Evolutionary conservation across 148 eudicot species (phyloP).

Genomic region (Chenopodium album): DNA sequence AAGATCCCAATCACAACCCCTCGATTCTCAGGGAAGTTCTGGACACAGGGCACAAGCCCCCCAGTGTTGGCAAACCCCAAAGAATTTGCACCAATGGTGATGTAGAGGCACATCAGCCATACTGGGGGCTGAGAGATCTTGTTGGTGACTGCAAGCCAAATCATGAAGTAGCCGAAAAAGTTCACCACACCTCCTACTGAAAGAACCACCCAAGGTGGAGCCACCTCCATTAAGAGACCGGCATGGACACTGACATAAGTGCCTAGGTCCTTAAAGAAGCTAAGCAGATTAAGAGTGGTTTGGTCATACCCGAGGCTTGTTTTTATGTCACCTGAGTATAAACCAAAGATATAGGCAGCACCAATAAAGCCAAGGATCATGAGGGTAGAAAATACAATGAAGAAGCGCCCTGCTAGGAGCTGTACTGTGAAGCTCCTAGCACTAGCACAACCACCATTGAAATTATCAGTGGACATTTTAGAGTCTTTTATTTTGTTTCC

Average conservation of each 20-base stretch:
- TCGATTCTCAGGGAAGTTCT: constrained; percentile 36
- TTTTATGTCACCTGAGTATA: constrained; percentile 37
- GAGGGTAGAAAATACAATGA: constrained; percentile 29
- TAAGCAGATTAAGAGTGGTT: constrained; percentile 33
- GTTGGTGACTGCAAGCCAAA: constrained; percentile 32
- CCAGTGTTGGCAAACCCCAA: constrained; percentile 32
- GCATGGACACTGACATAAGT: constrained; percentile 33
- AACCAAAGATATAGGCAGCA: constrained; percentile 31
- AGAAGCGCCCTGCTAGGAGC: constrained; percentile 30
- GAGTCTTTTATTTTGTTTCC: too few relatives aligned
- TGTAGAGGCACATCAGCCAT: constrained; percentile 32
- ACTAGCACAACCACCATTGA: neutral
- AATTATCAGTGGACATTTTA: constrained; percentile 11
- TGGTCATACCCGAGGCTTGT: constrained; percentile 35
- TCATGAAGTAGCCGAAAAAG: constrained; percentile 31
- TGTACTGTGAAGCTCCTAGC: constrained; percentile 16
- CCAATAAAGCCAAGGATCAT: constrained; percentile 35
- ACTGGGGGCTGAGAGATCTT: constrained; percentile 25
- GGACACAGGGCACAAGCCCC: constrained; percentile 32
- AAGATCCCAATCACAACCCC: constrained; percentile 36
- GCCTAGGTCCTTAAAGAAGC: constrained; percentile 37
- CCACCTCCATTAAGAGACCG: constrained; percentile 30
- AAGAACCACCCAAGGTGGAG: constrained; percentile 35
- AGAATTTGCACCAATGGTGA: constrained; percentile 30
- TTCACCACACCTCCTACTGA: constrained; percentile 28